Conservation (phyloP, 2,329 filamentous ascomycete genomes). For the Beauveria brongniartii region DNA sequence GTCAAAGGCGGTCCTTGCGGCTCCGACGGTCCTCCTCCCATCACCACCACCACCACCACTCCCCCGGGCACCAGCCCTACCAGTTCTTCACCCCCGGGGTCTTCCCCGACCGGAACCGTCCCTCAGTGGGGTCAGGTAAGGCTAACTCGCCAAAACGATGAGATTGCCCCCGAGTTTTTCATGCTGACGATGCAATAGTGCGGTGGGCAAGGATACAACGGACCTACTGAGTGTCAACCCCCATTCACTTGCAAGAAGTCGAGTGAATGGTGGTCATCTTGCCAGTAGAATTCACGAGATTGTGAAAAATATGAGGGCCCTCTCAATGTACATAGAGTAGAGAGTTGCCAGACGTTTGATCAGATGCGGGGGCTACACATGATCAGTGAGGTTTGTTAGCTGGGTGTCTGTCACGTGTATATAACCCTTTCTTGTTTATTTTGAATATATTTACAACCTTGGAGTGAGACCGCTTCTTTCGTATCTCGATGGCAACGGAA, state of each 20-base stretch:
- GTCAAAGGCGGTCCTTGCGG: slow-evolving; percentile 10
- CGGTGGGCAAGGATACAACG: slow-evolving; percentile 7
- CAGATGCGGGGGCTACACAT: not conserved
- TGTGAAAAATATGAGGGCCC: not conserved
- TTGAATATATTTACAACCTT: not conserved
- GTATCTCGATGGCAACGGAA: no score
- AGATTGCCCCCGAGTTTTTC: not conserved
- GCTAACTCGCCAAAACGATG: not conserved
- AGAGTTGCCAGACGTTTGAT: not conserved
- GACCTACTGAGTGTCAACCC: slow-evolving; percentile 3
- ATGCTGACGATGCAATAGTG: slow-evolving; percentile 1
- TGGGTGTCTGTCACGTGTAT: not conserved
- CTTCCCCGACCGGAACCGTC: slow-evolving; percentile 1
- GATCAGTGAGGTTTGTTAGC: not conserved
- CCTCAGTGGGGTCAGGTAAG: slow-evolving; percentile 12
- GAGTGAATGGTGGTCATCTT: slow-evolving; percentile 11
- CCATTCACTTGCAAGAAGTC: slow-evolving; percentile 4
- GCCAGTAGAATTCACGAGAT: not conserved
- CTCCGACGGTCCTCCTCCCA: slow-evolving; percentile 1
- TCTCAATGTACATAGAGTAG: not conserved
- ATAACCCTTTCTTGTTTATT: not conserved
- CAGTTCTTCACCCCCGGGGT: slow-evolving; percentile 1
- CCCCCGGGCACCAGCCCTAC: not conserved
- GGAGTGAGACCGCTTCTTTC: no score
- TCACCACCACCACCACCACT: not conserved